Evolutionary conservation across 441 rosid species (phyloP).

Genomic region (Euphorbia celastroides): DNA sequence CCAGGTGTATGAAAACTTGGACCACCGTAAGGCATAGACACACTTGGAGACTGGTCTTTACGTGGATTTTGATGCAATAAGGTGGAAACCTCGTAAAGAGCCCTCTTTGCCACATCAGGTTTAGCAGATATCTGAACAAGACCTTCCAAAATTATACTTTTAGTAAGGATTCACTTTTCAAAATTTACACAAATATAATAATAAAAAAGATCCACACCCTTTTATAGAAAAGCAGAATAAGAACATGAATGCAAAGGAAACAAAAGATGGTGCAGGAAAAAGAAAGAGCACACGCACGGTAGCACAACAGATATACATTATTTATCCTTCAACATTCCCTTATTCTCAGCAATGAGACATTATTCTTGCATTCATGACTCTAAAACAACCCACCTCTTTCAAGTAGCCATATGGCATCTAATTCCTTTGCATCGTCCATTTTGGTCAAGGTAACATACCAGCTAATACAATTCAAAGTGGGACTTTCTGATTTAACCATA

Average conservation of each 20-base stretch:
- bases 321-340: constrained; percentile 10
- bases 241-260: neutral
- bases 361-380: constrained; percentile 10
- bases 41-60: constrained; percentile 35
- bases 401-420: constrained; percentile 12
- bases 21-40: constrained; percentile 26
- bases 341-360: constrained; percentile 12
- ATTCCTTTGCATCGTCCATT: constrained; percentile 15
- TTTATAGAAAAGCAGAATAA: neutral
- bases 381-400: constrained; percentile 31
- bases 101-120: constrained; percentile 42
- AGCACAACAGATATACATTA: constrained; percentile 4
- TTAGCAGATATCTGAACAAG: constrained; percentile 49
- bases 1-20: constrained; percentile 31
- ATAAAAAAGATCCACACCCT: constrained; percentile 3
- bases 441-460: constrained; percentile 1
- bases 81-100: constrained; percentile 49
- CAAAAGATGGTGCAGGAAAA: neutral
- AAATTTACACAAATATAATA: neutral
- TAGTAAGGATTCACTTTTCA: constrained; percentile 12
- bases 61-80: constrained; percentile 58
- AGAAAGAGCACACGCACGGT: too few species aligned
- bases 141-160: constrained; percentile 22
- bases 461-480: neutral
- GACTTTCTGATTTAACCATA: neutral